These are phyloP conservation scores for Suhomyces coccinellae DNA, from an alignment of 1,139 yeast species.

Conservation along the genomic window DNA sequence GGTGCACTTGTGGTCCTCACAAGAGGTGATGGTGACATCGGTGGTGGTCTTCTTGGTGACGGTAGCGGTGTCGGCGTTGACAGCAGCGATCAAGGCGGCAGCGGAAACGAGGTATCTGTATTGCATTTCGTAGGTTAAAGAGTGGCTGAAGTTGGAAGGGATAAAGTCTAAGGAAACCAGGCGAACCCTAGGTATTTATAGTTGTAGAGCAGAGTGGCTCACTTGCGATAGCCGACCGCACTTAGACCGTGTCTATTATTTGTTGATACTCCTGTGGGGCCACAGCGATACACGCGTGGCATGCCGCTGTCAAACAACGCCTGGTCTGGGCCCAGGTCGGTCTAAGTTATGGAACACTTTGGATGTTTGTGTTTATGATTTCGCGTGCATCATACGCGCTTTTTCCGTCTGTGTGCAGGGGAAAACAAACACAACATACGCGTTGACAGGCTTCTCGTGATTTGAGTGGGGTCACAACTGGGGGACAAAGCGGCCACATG, in stretches of 20 bases:
- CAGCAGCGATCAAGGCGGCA: constrained; percentile 28
- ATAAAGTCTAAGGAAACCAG: constrained; percentile 1
- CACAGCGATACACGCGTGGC: background rate
- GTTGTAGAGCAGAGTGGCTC: background rate
- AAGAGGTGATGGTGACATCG: constrained; percentile 45
- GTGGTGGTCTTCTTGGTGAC: constrained; percentile 38
- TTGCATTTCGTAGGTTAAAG: constrained; percentile 27
- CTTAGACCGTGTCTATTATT: background rate
- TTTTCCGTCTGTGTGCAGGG: background rate
- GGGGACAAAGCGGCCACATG: too few species aligned
- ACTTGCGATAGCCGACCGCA: too few species aligned
- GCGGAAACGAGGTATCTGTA: constrained; percentile 33
- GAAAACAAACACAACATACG: background rate
- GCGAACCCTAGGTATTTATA: constrained; percentile 7
- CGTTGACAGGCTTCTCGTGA: too few species aligned
- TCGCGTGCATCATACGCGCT: constrained; percentile 1
- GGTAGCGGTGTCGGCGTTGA: constrained; percentile 23
- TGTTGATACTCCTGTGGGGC: background rate
- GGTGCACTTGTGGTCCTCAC: constrained; percentile 37
- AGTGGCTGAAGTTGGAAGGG: constrained; percentile 17
- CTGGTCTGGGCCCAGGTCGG: background rate
- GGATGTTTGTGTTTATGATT: constrained; percentile 2
- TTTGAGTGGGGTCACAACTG: too few species aligned
- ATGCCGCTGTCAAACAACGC: background rate
- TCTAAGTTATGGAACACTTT: constrained; percentile 4